phyloP scores from a whole-genome alignment of 1,139 yeast species.

The Geotrichum macrosporum region DNA sequence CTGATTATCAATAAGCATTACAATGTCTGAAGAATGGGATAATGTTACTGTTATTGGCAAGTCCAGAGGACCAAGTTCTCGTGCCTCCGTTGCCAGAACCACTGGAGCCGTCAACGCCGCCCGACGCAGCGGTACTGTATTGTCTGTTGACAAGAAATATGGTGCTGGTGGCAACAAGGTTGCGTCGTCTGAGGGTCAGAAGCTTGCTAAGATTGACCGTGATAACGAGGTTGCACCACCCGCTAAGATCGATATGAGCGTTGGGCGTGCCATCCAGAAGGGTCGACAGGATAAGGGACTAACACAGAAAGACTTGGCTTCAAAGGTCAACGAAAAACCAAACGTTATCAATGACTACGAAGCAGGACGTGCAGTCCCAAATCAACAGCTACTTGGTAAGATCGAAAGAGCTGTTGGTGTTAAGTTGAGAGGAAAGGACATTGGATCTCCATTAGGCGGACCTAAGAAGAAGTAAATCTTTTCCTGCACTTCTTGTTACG shows the following conservation, averaged over 20 bases:
- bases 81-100: slow-evolving; percentile 77
- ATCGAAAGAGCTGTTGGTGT: slow-evolving; percentile 92
- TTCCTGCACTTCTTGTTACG: slow-evolving; percentile 1
- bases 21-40: slow-evolving; percentile 59
- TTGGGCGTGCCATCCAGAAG: slow-evolving; percentile 81
- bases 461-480: slow-evolving; percentile 51
- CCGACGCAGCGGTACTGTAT: slow-evolving; percentile 81
- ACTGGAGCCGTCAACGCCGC: slow-evolving; percentile 84
- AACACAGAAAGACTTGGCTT: slow-evolving; percentile 95
- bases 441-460: slow-evolving; percentile 83
- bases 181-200: slow-evolving; percentile 85
- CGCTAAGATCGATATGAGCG: slow-evolving; percentile 74
- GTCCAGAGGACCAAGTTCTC: slow-evolving; percentile 84
- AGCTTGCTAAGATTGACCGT: slow-evolving; percentile 87
- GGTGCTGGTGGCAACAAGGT: slow-evolving; percentile 60
- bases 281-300: slow-evolving; percentile 85
- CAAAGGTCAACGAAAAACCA: slow-evolving; percentile 92
- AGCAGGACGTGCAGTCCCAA: slow-evolving; percentile 94
- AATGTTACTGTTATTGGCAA: slow-evolving; percentile 80
- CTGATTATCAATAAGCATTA: slow-evolving; percentile 5
- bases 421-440: slow-evolving; percentile 91
- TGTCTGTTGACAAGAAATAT: slow-evolving; percentile 91
- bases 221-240: slow-evolving; percentile 92
- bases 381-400: slow-evolving; percentile 89
- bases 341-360: slow-evolving; percentile 93